These are phyloP conservation scores for Ophiocordyceps unilateralis DNA, from an alignment of 2,329 filamentous ascomycete genomes.

Conservation along the genomic window DNA sequence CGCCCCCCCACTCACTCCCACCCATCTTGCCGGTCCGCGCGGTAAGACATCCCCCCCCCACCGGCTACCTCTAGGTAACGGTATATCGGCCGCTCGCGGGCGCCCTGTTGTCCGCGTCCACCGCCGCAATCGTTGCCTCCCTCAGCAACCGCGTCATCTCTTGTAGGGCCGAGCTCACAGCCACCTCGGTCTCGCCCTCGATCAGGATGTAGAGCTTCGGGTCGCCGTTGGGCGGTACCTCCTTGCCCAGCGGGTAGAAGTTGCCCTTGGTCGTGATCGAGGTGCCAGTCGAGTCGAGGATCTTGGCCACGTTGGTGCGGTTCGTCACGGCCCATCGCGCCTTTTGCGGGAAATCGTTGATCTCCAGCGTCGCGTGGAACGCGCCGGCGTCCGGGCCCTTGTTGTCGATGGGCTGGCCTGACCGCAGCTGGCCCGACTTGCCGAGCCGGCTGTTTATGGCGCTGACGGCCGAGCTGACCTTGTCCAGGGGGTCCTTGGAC, in stretches of 20 bases:
- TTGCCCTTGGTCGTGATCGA: slow-evolving; percentile 96
- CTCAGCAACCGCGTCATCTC: slow-evolving; percentile 77
- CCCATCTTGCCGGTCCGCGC: neutral
- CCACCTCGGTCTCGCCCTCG: slow-evolving; percentile 87
- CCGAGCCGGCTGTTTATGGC: slow-evolving; percentile 83
- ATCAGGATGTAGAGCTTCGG: slow-evolving; percentile 98
- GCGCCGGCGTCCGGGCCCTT: slow-evolving; percentile 94
- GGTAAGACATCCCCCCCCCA: neutral
- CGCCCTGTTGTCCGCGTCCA: slow-evolving; percentile 67
- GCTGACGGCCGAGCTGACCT: slow-evolving; percentile 77
- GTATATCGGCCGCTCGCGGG: slow-evolving; percentile 72
- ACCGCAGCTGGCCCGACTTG: slow-evolving; percentile 74
- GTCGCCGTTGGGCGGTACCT: slow-evolving; percentile 54
- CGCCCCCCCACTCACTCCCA: neutral
- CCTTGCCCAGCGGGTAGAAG: slow-evolving; percentile 71
- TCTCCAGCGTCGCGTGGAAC: slow-evolving; percentile 92
- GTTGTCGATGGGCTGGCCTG: slow-evolving; percentile 92
- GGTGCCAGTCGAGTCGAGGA: slow-evolving; percentile 82
- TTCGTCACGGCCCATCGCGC: slow-evolving; percentile 98
- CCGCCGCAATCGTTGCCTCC: slow-evolving; percentile 79
- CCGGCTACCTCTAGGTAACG: slow-evolving; percentile 42
- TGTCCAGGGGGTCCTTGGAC: slow-evolving; percentile 57
- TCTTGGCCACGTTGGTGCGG: slow-evolving; percentile 94
- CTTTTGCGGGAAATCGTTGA: slow-evolving; percentile 99
- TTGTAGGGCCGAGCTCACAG: slow-evolving; percentile 77